phyloP scores from a whole-genome alignment of 2,329 filamentous ascomycete genomes.

The Trichophyton rubrum region DNA sequence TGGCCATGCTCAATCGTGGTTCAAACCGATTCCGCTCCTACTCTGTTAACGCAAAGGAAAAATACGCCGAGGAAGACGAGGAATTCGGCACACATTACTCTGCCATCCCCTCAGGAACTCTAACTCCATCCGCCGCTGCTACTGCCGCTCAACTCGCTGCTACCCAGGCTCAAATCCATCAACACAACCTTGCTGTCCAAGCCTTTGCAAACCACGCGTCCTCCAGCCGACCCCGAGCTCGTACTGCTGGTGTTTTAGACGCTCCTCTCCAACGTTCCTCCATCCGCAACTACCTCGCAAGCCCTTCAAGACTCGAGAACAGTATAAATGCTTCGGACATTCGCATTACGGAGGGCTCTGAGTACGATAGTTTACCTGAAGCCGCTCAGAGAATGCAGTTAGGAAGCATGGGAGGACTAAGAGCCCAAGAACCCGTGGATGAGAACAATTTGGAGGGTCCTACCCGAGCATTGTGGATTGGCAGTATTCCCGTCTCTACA shows the following conservation, averaged over 20 bases:
- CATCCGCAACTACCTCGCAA: constrained; percentile 63
- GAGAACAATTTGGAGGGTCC: constrained; percentile 76
- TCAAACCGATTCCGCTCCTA: constrained; percentile 88
- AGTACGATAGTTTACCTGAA: constrained; percentile 68
- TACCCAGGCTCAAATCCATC: constrained; percentile 60
- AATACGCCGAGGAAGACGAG: constrained; percentile 81
- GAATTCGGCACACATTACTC: constrained; percentile 54
- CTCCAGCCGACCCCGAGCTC: constrained; percentile 69
- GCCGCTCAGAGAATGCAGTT: constrained; percentile 73
- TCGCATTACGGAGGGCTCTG: constrained; percentile 58
- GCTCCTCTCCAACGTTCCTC: constrained; percentile 52
- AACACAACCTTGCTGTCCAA: constrained; percentile 86
- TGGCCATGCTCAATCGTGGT: constrained; percentile 63
- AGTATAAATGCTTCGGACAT: constrained; percentile 66
- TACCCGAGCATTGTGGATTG: constrained; percentile 89
- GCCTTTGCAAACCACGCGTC: constrained; percentile 78
- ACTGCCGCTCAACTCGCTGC: constrained; percentile 46
- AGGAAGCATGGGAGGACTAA: constrained; percentile 46
- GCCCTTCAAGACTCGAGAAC: constrained; percentile 62
- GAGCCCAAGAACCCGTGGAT: constrained; percentile 57
- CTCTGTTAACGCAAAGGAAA: constrained; percentile 96
- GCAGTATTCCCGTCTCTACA: constrained; percentile 92
- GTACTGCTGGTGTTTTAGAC: constrained; percentile 85
- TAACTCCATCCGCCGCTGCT: constrained; percentile 47
- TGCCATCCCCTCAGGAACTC: constrained; percentile 44